A percentile compares a stretch with the other conserved stretches of the same genome.
Conservation (phyloP, 306 rosid species). For the Benincasa hispida region DNA sequence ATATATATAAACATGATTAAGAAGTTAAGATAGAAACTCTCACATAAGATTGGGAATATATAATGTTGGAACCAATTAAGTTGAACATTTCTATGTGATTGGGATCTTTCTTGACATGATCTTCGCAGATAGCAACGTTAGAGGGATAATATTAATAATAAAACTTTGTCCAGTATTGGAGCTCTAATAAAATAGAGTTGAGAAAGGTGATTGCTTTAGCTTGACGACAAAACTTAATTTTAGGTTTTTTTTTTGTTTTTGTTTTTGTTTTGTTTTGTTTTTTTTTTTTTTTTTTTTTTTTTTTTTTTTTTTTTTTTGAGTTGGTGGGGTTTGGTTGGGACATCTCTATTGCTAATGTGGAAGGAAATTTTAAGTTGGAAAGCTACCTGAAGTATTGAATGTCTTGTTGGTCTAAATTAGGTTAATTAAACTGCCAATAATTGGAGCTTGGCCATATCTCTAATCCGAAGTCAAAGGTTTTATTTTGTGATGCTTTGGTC, state of each 20-base stretch:
- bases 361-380: background rate
- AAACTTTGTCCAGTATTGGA: background rate
- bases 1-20: background rate
- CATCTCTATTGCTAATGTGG: background rate
- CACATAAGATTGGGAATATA: background rate
- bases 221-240: background rate
- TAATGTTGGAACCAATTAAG: background rate
- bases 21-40: background rate
- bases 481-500: background rate
- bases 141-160: background rate
- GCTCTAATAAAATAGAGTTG: background rate
- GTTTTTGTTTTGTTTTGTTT: too few relatives aligned
- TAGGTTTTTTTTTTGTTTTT: background rate
- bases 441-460: background rate
- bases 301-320: background rate
- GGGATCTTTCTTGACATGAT: background rate
- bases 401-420: background rate
- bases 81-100: background rate
- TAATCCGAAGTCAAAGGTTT: background rate
- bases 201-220: background rate
- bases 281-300: background rate
- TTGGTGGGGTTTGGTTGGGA: background rate
- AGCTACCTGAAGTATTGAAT: background rate
- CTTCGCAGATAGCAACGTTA: background rate
- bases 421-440: background rate